Base-by-base conservation (phyloP, 306 rosid genomes). In the Quercus rubra region DNA sequence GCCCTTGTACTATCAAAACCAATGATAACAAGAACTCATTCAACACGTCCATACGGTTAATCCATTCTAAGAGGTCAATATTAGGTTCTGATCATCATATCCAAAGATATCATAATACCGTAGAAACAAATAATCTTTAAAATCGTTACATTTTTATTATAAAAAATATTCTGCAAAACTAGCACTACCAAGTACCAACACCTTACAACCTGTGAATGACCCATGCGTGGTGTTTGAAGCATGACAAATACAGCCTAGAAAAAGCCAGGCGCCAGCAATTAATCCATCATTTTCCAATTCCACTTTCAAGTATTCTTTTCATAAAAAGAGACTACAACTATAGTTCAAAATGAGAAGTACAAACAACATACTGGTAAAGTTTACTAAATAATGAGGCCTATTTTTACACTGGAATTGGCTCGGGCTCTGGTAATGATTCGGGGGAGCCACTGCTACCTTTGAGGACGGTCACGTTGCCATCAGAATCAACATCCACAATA, bases 401-500 rank as follows among this genome's bases (percentile, higher is more conserved):
- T 5, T 43, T 43, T 78, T 82, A 93, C 77, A 91, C 90, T 1
- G 92, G 63, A 75, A 92, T 70, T 15, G 92, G 82, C 74, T 90
- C 94, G 1, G 92, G 82, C 74, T 90, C 94, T 1, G 92, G 83
- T 46, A 92, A 71, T 13, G 95, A 75, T 49, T 85, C 92, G 0
- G 89, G 84, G 35, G 97, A 81, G 59, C 97, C 94, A 54, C 83
- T 87, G 83, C 86, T 88, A 41, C 98, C 97, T 6, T 92, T 92
- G 69, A 94, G 97, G 41, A 94, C 98, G 9, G 91, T 91, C 67
- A 94, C 98, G 12, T 92, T 94, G 3, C 98, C 98, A 14, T 94
- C 97, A 55, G 98, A 83, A 69, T 94, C 98, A 0, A 91, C 92
- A 70, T 94, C 98, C 69, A 92, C 97, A n/a, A 92, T 94, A 58